These are phyloP conservation scores for Colletotrichum tabaci DNA, from an alignment of 2,329 filamentous ascomycete species.

Conservation along the genomic window DNA sequence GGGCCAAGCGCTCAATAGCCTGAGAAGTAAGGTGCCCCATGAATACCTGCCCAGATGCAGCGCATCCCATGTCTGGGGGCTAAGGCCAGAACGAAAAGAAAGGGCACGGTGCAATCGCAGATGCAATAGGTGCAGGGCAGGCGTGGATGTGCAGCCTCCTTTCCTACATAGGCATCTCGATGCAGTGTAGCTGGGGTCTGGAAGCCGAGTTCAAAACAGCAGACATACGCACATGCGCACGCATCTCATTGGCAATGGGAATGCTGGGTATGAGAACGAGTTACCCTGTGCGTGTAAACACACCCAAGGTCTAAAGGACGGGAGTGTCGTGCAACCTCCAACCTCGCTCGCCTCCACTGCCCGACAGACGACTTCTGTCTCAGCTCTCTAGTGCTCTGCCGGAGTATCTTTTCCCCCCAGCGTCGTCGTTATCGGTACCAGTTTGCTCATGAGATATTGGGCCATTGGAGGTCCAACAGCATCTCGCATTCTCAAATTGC, in stretches of 20 bases:
- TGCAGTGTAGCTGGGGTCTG: neutral
- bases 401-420: neutral
- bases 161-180: slow-evolving; percentile 12
- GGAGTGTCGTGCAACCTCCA: slow-evolving; percentile 17
- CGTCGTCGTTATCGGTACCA: neutral
- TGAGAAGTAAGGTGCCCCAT: neutral
- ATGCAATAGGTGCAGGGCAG: slow-evolving; percentile 16
- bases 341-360: slow-evolving; percentile 3
- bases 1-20: slow-evolving; percentile 41
- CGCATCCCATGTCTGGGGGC: neutral
- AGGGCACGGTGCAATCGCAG: neutral
- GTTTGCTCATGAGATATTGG: neutral
- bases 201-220: neutral
- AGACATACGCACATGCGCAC: slow-evolving; percentile 1
- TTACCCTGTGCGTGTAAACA: neutral
- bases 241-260: neutral
- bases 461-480: neutral
- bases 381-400: neutral
- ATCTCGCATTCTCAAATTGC: slow-evolving; percentile 4
- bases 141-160: slow-evolving; percentile 34
- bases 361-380: neutral
- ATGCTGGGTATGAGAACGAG: neutral
- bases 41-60: slow-evolving; percentile 5
- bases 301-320: slow-evolving; percentile 1
- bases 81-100: slow-evolving; percentile 1